Percentiles rank a stretch among this genome's conserved stretches.
Conservation (phyloP, 169 alveolate species). For the Babesia ovis region DNA sequence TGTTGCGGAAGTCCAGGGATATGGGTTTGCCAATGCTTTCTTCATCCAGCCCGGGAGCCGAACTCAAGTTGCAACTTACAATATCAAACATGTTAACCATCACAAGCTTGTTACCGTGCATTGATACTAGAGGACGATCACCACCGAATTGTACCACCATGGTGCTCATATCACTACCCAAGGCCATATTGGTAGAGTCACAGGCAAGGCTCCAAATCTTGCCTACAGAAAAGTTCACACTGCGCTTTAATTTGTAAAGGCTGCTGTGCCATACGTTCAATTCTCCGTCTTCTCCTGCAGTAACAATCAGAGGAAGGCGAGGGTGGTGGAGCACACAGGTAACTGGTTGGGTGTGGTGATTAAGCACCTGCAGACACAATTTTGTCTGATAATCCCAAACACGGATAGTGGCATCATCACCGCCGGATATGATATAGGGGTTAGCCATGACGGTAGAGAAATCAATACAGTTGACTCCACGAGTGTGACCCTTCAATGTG, state of each 20-base stretch:
- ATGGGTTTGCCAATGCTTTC: slow-evolving; percentile 60
- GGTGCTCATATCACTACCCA: slow-evolving; percentile 89
- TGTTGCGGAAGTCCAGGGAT: slow-evolving; percentile 72
- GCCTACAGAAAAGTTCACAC: slow-evolving; percentile 91
- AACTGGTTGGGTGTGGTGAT: slow-evolving; percentile 92
- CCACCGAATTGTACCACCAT: slow-evolving; percentile 94
- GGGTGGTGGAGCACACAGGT: slow-evolving; percentile 92
- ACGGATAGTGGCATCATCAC: slow-evolving; percentile 95
- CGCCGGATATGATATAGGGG: slow-evolving; percentile 94
- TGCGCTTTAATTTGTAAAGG: slow-evolving; percentile 90
- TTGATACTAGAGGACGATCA: slow-evolving; percentile 94
- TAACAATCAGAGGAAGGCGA: slow-evolving; percentile 89
- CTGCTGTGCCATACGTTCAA: slow-evolving; percentile 94
- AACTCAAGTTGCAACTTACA: slow-evolving; percentile 84
- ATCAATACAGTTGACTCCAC: slow-evolving; percentile 96
- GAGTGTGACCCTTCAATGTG: slow-evolving; percentile 95
- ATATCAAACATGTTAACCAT: slow-evolving; percentile 93
- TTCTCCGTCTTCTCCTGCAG: slow-evolving; percentile 97
- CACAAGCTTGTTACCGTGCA: slow-evolving; percentile 91
- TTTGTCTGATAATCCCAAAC: slow-evolving; percentile 98
- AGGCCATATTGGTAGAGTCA: slow-evolving; percentile 76
- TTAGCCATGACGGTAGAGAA: slow-evolving; percentile 83
- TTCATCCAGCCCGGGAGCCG: slow-evolving; percentile 27
- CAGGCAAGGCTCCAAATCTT: slow-evolving; percentile 92
- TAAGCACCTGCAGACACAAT: slow-evolving; percentile 94